Base-by-base conservation (phyloP, 768 basidiomycete species). In the Lactifluus subvellereus region DNA sequence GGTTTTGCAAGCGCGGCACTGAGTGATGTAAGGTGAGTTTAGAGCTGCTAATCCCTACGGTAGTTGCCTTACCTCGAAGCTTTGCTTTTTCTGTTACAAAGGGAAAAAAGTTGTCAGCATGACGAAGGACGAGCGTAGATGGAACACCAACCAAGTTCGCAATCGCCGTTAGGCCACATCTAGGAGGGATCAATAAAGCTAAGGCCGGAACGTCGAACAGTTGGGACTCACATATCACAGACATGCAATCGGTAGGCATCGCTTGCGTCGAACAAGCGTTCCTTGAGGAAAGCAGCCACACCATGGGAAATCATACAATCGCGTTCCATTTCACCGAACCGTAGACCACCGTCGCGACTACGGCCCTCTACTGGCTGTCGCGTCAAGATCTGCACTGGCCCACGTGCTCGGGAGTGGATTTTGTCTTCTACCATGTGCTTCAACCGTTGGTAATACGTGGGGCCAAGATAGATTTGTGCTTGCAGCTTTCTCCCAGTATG, bases 381-480 rank as follows among this genome's bases (percentile, higher is more conserved):
- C 37, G 96, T 99, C 70, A 99, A 76, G 70, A 98, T 99, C 74
- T 99, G 97, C 9, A 99, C 92, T 5, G 97, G 97, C 14, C 97
- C 97, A 74, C 97, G 77, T 20, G 97, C 97, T 60, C 97, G 86
- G 33, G 97, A 96, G 76, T 99, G 97, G 58, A 98, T 99, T 79
- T 99, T 99, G 77, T 99, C 97, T 74, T 98, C 95, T 50, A 99
- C 97, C 96, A 99, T 99, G 77, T 99, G 97, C 79, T 98, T 98
- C 68, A 98, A 80, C 42, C 96, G 88, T 74, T 99, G 96, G 74
- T 99, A 99, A 74, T 99, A 99, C 5, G 97, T 99, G 16, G 97
- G 97, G 6, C 97, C 97, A 65, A 99, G 88, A 75, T 98, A 99
- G 13, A 99, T 86, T 72, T 99, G 97, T 9, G 97, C 97, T 73